Base-by-base conservation (phyloP, 2,329 filamentous ascomycete species). In the Exophiala calicioides region DNA sequence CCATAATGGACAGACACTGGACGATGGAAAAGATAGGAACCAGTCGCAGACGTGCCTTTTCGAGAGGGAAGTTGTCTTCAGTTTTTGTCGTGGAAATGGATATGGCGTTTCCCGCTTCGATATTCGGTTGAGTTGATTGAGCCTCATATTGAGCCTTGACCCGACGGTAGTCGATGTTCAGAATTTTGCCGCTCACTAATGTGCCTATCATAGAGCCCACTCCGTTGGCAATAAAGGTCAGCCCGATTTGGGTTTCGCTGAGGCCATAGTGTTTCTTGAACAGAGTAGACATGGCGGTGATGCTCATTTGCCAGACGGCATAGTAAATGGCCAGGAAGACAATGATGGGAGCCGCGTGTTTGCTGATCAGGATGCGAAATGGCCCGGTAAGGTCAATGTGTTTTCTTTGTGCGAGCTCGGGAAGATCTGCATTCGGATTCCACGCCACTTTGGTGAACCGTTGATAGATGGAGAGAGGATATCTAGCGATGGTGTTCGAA, bases 221-320 rank as follows among this genome's bases (percentile, higher is more conserved):
- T 0, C 79, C 79, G 18, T 79, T 79, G 16, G 76, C 74, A 2
- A 81, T 71, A 47, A 79, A 81, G 0, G 73, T 73, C 2, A 78
- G 60, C 0, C 75, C 76, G 10, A 75, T 71, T 31, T 77, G 65
- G 3, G 67, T 69, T 44, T 73, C 71, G 3, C 45, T 59, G 1
- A 77, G 62, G 5, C 63, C 63, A 47, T 79, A 79, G 3, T 54
- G 57, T 1, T 57, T 49, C 24, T 72, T 56, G 54, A 79, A 76
- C 0, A 79, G 65, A 0, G 68, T 68, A 0, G 77, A 75, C 68
- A 77, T 74, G 26, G 71, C 72, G 0, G 77, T 77, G 46, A 78
- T 77, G 54, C 69, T 73, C 73, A 79, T 78, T 45, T 78, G 75
- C 73, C 75, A 80, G 5, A 76, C 71, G 1, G 74, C 68, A 46